Evolutionary conservation across 2,329 filamentous ascomycete species (phyloP).

Genomic region (Orbilia quercus): DNA sequence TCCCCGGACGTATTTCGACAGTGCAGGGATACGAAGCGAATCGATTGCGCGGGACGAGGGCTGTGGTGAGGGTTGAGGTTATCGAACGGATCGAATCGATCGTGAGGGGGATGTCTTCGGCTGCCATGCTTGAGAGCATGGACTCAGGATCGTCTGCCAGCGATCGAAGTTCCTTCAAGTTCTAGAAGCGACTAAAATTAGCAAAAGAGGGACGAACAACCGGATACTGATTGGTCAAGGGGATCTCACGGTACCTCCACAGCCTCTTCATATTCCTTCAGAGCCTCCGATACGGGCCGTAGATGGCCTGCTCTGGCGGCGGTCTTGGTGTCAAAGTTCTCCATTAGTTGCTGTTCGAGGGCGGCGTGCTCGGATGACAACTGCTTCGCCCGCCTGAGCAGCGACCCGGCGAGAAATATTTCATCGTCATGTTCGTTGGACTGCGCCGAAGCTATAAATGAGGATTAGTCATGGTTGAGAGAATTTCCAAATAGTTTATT

Average conservation of each 20-base stretch:
- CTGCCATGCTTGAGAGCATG: constrained; percentile 71
- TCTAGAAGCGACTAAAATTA: constrained; percentile 61
- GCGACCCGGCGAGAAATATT: constrained; percentile 61
- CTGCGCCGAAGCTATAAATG: constrained; percentile 24
- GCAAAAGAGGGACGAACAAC: background rate
- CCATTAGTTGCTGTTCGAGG: constrained; percentile 68
- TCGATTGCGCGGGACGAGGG: constrained; percentile 86
- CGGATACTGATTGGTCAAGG: constrained; percentile 59
- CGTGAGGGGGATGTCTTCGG: constrained; percentile 77
- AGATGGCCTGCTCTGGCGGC: constrained; percentile 74
- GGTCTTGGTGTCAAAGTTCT: constrained; percentile 69
- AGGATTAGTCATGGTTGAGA: no score
- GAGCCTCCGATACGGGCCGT: constrained; percentile 69
- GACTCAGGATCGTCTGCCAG: constrained; percentile 78
- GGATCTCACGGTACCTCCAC: constrained; percentile 65
- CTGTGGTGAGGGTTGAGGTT: constrained; percentile 75
- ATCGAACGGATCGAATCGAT: constrained; percentile 72
- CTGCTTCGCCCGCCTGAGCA: constrained; percentile 71
- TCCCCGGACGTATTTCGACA: constrained; percentile 89
- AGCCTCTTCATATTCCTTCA: constrained; percentile 71
- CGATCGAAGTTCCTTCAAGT: constrained; percentile 76
- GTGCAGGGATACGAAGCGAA: constrained; percentile 91
- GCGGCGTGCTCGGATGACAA: constrained; percentile 71
- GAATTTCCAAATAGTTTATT: no score
- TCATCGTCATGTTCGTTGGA: constrained; percentile 19